A percentile compares a stretch with the other conserved stretches of the same genome.
These are phyloP conservation scores for Candida maltosa DNA, from an alignment of 805 yeast species.

Conservation along the genomic window DNA sequence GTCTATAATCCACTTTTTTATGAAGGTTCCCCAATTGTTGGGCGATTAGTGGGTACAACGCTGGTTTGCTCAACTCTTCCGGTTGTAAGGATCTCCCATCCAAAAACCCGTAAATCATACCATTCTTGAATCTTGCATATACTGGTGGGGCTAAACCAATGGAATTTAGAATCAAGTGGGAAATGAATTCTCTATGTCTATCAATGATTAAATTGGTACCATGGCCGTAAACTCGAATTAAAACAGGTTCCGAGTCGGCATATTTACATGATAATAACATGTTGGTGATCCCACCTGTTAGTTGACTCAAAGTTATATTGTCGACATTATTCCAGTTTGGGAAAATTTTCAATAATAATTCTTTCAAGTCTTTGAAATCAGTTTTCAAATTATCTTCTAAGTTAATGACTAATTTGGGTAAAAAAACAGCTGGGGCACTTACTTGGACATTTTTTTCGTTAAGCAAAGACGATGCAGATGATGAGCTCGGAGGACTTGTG, in stretches of 20 bases:
- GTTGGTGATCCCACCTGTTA: constrained; percentile 65
- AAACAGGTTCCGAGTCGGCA: constrained; percentile 22
- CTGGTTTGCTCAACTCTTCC: constrained; percentile 46
- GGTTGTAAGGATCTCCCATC: constrained; percentile 61
- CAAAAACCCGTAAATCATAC: constrained; percentile 66
- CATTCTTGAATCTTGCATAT: constrained; percentile 67
- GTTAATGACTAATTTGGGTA: constrained; percentile 42
- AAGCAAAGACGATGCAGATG: not conserved
- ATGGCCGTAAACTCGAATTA: constrained; percentile 70
- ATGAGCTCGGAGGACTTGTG: constrained; percentile 1
- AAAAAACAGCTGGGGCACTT: constrained; percentile 46
- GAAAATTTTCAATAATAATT: constrained; percentile 41
- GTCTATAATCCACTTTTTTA: constrained; percentile 39
- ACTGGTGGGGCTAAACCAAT: constrained; percentile 65
- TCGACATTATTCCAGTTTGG: constrained; percentile 32
- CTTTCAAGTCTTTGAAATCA: constrained; percentile 34
- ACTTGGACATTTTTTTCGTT: constrained; percentile 2
- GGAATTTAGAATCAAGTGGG: constrained; percentile 60
- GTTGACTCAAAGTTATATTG: constrained; percentile 35
- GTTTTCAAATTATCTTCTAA: constrained; percentile 33
- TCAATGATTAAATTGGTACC: constrained; percentile 73
- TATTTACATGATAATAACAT: constrained; percentile 51
- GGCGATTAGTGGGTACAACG: constrained; percentile 57
- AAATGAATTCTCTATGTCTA: constrained; percentile 69
- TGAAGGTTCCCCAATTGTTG: constrained; percentile 74